Evolutionary conservation across 257 asterid genomes (phyloP), one percentile per base, ranked within the genome.

Genomic region (Orobanche coerulescens): DNA sequence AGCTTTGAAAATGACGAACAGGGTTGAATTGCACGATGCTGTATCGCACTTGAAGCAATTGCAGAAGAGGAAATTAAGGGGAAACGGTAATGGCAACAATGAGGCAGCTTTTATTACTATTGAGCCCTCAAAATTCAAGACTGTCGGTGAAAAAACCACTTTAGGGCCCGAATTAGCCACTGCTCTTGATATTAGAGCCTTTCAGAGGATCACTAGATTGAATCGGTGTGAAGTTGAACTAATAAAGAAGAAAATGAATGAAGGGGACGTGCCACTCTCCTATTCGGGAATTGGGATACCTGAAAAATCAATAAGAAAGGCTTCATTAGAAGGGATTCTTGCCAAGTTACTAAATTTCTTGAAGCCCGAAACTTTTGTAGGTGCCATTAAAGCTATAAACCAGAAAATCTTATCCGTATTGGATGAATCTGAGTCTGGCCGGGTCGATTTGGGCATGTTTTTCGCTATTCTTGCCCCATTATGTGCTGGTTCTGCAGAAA

Each of bases 331-430:
- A 79, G 97, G 52, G 56, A 82, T 87, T 51, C 84, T 93, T 6
- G 76, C 71, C 63, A 89, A 81, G 78, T 70, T 93, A 34, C 95
- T 89, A 19, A 65, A 58, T 59, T 89, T 93, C 79, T 79, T 93
- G 90, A 93, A 93, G 73, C 93, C 99, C 0, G 99, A 93, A 26
- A 93, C 97, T 0, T 93, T 93, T 70, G 81, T 85, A 20, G 99
- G 97, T 36, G 95, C 97, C 12, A 87, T 89, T 43, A 93, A 83
- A 74, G 97, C 99, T 37, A 75, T 93, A 66, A 87, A 89, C 86
- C 89, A 80, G 91, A 93, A 84, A 75, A 82, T 93, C 46, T 86
- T 93, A 14, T 76, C 80, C 1, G 80, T 84, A 1, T 64, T 93
- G 76, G 99, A 93, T 43, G 99, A 93, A 6, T 72, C 88, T 6